These are phyloP conservation scores for Paecilomyces sp. DNA, from an alignment of 2,329 filamentous ascomycete species.

Conservation along the genomic window DNA sequence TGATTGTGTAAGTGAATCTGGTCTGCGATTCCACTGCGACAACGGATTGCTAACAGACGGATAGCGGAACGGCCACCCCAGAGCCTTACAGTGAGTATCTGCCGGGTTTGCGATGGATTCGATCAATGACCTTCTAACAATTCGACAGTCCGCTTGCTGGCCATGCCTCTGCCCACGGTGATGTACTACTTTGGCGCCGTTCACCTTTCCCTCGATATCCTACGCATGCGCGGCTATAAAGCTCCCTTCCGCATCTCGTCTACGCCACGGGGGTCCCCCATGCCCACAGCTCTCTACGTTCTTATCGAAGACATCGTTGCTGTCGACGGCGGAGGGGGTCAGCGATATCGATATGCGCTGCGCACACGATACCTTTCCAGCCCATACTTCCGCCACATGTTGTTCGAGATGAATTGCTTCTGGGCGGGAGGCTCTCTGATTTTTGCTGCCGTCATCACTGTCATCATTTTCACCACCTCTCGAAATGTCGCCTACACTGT, in stretches of 20 bases:
- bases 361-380: constrained; percentile 48
- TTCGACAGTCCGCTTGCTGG: constrained; percentile 32
- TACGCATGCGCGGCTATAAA: constrained; percentile 34
- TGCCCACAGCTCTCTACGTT: constrained; percentile 56
- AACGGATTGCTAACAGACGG: constrained; percentile 8
- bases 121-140: constrained; percentile 1
- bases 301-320: constrained; percentile 62
- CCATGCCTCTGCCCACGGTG: constrained; percentile 38
- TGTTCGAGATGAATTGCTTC: constrained; percentile 50
- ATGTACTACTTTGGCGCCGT: constrained; percentile 41
- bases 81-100: constrained; percentile 30
- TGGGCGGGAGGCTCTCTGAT: constrained; percentile 49
- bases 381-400: constrained; percentile 47
- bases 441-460: constrained; percentile 40
- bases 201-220: constrained; percentile 34
- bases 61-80: constrained; percentile 32
- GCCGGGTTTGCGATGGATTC: neutral
- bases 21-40: constrained; percentile 1
- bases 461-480: constrained; percentile 43
- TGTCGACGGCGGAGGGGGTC: constrained; percentile 57
- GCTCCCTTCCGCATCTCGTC: constrained; percentile 60
- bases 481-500: constrained; percentile 43
- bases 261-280: constrained; percentile 50
- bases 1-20: constrained; percentile 29
- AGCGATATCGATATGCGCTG: constrained; percentile 46